Evolutionary conservation across 2,329 filamentous ascomycete species (phyloP), one percentile per base, ranked within the genome.

Genomic region (Fusarium sp.): DNA sequence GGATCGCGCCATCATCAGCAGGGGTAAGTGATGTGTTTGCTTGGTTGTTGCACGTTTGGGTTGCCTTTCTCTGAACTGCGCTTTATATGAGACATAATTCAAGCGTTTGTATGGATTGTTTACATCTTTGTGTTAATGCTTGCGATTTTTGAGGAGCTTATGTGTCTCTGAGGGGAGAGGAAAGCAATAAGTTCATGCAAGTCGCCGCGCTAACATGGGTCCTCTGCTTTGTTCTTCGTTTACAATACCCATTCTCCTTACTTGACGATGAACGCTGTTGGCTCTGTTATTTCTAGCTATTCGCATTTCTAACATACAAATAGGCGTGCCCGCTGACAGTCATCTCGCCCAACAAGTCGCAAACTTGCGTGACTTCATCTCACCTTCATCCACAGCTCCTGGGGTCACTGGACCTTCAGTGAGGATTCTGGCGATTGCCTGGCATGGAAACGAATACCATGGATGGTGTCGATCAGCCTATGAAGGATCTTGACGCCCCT

Each of bases 401-500:
- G 61, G 57, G 61, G 61, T 61, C 61, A 35, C 36, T 33, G 47
- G 61, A 46, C 61, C 61, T 51, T 45, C 57, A 62, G 52, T 54
- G 61, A 65, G 53, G 17, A 54, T 29, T 43, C 14, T 36, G 17
- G 14, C 17, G 41, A 32, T 43, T 21, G 33, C 32, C 43, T 42
- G 37, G 10, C 23, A 65, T 65, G 62, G 53, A 65, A 37, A 19
- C 33, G 41, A 49, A 38, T 52, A 78, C 67, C 53, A 78, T 79
- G 76, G 79, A 80, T 46, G 71, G 73, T 42, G 78, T 78, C 38
- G 79, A 82, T 43, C 75, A 78, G 58, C 75, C 73, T 35, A 79
- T 80, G 76, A 70, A 73, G 41, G 79, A 80, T 65, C 79, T 70
- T 15, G 73, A 71, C 48, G 55, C 52, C 23, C 32, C 68, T 6